phyloP scores from a whole-genome alignment of 441 rosid species.

The Pelargonium citronellum region DNA sequence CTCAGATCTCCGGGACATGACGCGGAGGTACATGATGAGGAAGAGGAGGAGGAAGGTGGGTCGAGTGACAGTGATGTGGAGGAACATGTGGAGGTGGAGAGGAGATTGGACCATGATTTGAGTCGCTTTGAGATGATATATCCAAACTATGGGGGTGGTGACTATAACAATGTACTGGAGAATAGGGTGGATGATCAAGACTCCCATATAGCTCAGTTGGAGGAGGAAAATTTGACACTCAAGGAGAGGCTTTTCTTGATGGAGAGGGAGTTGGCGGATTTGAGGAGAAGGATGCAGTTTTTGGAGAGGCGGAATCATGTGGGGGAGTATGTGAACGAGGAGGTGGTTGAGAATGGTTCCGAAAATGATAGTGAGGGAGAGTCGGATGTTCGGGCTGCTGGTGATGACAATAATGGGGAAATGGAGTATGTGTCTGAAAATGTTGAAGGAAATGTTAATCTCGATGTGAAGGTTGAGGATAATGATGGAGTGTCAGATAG shows the following conservation, averaged over 20 bases:
- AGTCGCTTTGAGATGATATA: slow-evolving; percentile 95
- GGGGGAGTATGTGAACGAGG: slow-evolving; percentile 66
- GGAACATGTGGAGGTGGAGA: slow-evolving; percentile 90
- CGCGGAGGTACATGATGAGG: slow-evolving; percentile 50
- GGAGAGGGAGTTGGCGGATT: slow-evolving; percentile 80
- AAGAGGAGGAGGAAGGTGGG: slow-evolving; percentile 76
- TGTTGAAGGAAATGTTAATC: slow-evolving; percentile 17
- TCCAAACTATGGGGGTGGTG: slow-evolving; percentile 46
- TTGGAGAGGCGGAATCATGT: slow-evolving; percentile 59
- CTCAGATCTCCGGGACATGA: slow-evolving; percentile 66
- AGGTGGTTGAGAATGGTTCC: slow-evolving; percentile 65
- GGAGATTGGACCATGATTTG: slow-evolving; percentile 89
- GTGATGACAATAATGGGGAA: slow-evolving; percentile 29
- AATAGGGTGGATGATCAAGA: slow-evolving; percentile 94
- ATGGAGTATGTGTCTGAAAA: slow-evolving; percentile 20
- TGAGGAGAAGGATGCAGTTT: slow-evolving; percentile 78
- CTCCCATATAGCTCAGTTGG: slow-evolving; percentile 78
- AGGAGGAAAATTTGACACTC: slow-evolving; percentile 83
- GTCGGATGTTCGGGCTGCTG: slow-evolving; percentile 42
- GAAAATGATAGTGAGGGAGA: slow-evolving; percentile 64
- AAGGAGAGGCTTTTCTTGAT: slow-evolving; percentile 84
- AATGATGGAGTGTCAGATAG: slow-evolving; percentile 7
- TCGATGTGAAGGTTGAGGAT: slow-evolving; percentile 21
- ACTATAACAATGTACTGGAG: slow-evolving; percentile 73
- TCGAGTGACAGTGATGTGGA: slow-evolving; percentile 96